These are phyloP conservation scores for Adiantum capillusveneris DNA, from an alignment of 75 land plant genomes.

Conservation along the genomic window DNA sequence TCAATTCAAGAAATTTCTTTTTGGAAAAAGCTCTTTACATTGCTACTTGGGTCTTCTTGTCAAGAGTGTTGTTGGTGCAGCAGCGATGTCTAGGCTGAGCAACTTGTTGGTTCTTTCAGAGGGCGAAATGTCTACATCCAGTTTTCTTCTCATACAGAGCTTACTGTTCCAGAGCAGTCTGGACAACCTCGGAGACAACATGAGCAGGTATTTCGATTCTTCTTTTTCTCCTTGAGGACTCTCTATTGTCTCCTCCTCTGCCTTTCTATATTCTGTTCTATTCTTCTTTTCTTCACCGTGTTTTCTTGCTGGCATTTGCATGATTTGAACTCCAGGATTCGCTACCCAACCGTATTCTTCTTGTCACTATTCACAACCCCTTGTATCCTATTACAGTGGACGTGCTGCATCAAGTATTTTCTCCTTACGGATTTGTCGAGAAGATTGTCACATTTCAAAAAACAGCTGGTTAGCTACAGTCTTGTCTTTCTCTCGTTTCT, in stretches of 20 bases:
- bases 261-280: constrained; percentile 22
- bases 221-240: constrained; percentile 8
- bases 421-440: constrained; percentile 94
- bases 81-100: too few species aligned
- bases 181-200: constrained; percentile 55
- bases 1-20: too few species aligned
- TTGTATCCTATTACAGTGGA: constrained; percentile 98
- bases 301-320: constrained; percentile 40
- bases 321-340: constrained; percentile 54
- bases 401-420: constrained; percentile 99
- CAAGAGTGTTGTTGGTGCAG: too few species aligned
- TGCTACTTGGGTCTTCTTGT: too few species aligned
- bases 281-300: constrained; percentile 40
- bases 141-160: constrained; percentile 95
- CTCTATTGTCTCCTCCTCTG: not conserved
- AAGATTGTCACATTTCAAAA: constrained; percentile 99
- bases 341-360: constrained; percentile 95
- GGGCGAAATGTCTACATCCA: constrained; percentile 97
- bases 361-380: constrained; percentile 96
- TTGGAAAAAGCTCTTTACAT: too few species aligned
- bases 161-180: constrained; percentile 75
- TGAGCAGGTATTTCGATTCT: constrained; percentile 57
- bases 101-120: constrained; percentile 39
- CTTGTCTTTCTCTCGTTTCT: not conserved
- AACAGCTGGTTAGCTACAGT: constrained; percentile 81